These are phyloP conservation scores for Gentiana dahurica DNA, from an alignment of 257 asterid species.

Conservation along the genomic window DNA sequence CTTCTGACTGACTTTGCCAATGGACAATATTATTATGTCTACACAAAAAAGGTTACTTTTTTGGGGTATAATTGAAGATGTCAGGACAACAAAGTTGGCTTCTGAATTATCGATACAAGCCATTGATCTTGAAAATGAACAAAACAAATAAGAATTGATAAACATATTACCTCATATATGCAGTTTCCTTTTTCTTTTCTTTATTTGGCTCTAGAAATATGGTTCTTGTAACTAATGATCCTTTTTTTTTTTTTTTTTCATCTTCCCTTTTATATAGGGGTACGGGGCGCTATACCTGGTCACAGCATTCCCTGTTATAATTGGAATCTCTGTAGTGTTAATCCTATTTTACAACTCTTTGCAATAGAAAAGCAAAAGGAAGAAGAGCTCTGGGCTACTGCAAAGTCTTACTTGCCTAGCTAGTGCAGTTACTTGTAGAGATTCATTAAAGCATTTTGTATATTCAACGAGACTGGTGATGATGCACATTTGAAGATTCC, in stretches of 20 bases:
- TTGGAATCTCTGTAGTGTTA: constrained; percentile 76
- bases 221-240: constrained; percentile 1
- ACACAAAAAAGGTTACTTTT: background rate
- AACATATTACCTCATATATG: too few relatives aligned
- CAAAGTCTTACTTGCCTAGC: too few relatives aligned
- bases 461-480: background rate
- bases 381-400: too few relatives aligned
- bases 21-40: too few relatives aligned
- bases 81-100: background rate
- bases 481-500: background rate
- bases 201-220: background rate
- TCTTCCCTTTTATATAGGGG: constrained; percentile 40
- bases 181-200: background rate
- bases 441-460: constrained; percentile 4
- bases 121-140: too few relatives aligned
- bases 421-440: background rate
- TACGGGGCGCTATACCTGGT: constrained; percentile 88
- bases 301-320: constrained; percentile 75
- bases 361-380: constrained; percentile 21
- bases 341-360: constrained; percentile 81
- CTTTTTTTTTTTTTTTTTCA: background rate
- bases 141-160: too few relatives aligned
- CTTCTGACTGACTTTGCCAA: too few relatives aligned
- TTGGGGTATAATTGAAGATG: too few relatives aligned
- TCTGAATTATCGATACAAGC: background rate